phyloP scores from a whole-genome alignment of 2,329 filamentous ascomycete genomes.

The Talaromyces sp. region DNA sequence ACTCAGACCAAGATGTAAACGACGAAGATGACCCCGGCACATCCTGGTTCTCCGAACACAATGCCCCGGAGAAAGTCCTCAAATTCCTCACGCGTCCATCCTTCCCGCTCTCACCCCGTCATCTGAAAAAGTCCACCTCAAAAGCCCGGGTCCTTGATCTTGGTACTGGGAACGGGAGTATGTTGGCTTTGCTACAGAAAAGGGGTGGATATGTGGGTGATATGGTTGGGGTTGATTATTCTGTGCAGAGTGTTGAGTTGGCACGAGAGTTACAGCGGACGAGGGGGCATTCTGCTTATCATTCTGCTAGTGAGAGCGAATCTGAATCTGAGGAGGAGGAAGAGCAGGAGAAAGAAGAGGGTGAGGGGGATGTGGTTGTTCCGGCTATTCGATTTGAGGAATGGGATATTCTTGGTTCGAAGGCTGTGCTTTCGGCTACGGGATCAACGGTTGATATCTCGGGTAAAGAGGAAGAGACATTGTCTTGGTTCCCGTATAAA shows the following conservation, averaged over 20 bases:
- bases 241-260: slow-evolving; percentile 70
- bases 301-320: slow-evolving; percentile 41
- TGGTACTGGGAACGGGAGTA: slow-evolving; percentile 90
- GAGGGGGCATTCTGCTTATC: slow-evolving; percentile 39
- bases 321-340: slow-evolving; percentile 55
- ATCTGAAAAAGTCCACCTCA: slow-evolving; percentile 19
- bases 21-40: slow-evolving; percentile 77
- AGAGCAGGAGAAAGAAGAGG: slow-evolving; percentile 30
- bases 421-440: slow-evolving; percentile 30
- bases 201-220: slow-evolving; percentile 65
- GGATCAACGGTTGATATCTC: slow-evolving; percentile 32
- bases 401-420: slow-evolving; percentile 65
- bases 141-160: slow-evolving; percentile 71
- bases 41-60: slow-evolving; percentile 94
- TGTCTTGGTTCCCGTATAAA: slow-evolving; percentile 45
- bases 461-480: background rate
- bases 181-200: slow-evolving; percentile 79
- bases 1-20: slow-evolving; percentile 70
- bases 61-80: slow-evolving; percentile 80
- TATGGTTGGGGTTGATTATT: slow-evolving; percentile 90
- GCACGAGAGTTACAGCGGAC: slow-evolving; percentile 64
- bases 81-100: slow-evolving; percentile 62
- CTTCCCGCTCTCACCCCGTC: slow-evolving; percentile 45
- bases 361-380: slow-evolving; percentile 15
- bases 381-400: slow-evolving; percentile 54